Base-by-base conservation (phyloP, 2,329 filamentous ascomycete species). In the Penicillium sp. region DNA sequence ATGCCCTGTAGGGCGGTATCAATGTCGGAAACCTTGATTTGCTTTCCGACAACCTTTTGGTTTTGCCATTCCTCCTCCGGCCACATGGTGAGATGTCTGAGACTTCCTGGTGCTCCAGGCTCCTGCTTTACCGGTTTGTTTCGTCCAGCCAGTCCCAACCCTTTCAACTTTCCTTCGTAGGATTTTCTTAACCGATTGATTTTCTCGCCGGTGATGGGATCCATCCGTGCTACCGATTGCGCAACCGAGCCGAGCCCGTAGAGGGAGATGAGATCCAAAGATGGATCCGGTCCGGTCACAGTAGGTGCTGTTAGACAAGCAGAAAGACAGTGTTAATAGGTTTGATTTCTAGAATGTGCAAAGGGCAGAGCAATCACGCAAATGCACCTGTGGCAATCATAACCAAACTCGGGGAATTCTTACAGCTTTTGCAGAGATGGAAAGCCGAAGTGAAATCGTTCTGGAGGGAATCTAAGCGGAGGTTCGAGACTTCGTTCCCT, bases 171-270 rank as follows among this genome's bases (percentile, higher is more conserved):
- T 34, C 77, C 77, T 62, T 80, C 78, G 55, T 80, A 80, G 3
- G 77, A 79, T 57, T 80, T 80, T 53, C 84, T 76, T 34, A 87
- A 74, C 65, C 83, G 81, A 69, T 86, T 86, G 55, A 79, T 79
- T 72, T 87, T 87, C 64, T 85, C 83, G 54, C 84, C 84, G n/a
- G 83, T 85, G 17, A 76, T 68, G 13, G 83, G 82, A 66, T 87
- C 82, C 43, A 74, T 78, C 47, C 84, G 75, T 52, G 80, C 82
- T 56, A 87, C 83, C 47, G 78, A 83, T 59, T 77, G 76, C 54
- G 83, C 81, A 48, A 86, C 75, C 29, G 74, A 68, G 56, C 80
- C 75, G 54, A 87, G 70, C 48, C 78, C 76, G 70, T 85, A 87
- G 50, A 85, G 74, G 45, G 78, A 76, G 54, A 87, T 76, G 51